Evolutionary conservation across 2,329 filamentous ascomycete species (phyloP).

Genomic region (Nothomitra cinnamomea): DNA sequence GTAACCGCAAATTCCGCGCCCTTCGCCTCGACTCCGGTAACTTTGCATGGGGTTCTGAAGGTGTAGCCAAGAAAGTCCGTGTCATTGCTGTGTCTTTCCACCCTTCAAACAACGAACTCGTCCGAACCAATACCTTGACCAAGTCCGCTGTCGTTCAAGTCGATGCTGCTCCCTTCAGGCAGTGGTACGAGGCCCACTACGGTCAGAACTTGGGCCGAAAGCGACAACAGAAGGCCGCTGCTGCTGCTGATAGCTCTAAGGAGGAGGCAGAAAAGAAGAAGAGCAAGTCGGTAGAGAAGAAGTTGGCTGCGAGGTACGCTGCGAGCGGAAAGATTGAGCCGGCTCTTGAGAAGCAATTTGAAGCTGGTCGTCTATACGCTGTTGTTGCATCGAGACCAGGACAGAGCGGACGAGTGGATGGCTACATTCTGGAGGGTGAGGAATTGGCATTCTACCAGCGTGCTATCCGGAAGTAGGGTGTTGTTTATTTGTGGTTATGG

Average conservation of each 20-base stretch:
- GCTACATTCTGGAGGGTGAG: slow-evolving; percentile 97
- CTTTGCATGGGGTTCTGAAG: slow-evolving; percentile 98
- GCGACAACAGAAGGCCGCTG: slow-evolving; percentile 60
- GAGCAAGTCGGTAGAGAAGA: slow-evolving; percentile 89
- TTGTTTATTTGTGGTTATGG: neutral
- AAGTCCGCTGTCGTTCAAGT: slow-evolving; percentile 97
- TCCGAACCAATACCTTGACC: slow-evolving; percentile 99
- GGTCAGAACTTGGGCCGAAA: slow-evolving; percentile 74
- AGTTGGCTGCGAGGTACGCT: slow-evolving; percentile 79
- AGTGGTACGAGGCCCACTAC: slow-evolving; percentile 99
- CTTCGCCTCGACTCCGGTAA: slow-evolving; percentile 97
- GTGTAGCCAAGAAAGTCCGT: slow-evolving; percentile 95
- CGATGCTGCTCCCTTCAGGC: slow-evolving; percentile 96
- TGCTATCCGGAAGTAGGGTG: slow-evolving; percentile 89
- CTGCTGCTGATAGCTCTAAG: slow-evolving; percentile 40
- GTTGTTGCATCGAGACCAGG: slow-evolving; percentile 85
- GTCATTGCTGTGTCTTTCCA: slow-evolving; percentile 98
- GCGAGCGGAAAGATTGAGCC: slow-evolving; percentile 80
- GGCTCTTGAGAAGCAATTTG: slow-evolving; percentile 94
- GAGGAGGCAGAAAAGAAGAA: slow-evolving; percentile 62
- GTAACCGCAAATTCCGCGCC: slow-evolving; percentile 99
- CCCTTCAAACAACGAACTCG: slow-evolving; percentile 99
- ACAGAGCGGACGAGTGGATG: slow-evolving; percentile 91
- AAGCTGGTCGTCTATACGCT: slow-evolving; percentile 94
- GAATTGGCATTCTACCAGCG: slow-evolving; percentile 99